A percentile compares a stretch with the other conserved stretches of the same genome.
phyloP scores from a whole-genome alignment of 495 filamentous ascomycete genomes.

The Neurospora sp. region DNA sequence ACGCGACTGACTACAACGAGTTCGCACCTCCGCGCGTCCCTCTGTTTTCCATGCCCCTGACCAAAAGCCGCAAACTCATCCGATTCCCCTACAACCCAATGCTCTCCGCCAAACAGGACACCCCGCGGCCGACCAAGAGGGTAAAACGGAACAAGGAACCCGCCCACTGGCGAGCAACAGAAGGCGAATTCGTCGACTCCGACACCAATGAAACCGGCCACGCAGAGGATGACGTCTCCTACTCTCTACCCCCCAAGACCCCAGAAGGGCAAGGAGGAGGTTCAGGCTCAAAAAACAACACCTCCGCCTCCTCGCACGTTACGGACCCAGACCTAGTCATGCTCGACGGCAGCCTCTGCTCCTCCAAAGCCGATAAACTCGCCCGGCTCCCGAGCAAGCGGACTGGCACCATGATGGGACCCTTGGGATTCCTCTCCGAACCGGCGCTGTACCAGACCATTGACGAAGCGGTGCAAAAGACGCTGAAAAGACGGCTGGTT shows the following conservation, averaged over 20 bases:
- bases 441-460: not conserved
- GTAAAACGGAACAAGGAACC: not conserved
- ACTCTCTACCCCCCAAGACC: too few relatives aligned
- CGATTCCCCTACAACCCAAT: not conserved
- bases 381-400: not conserved
- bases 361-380: not conserved
- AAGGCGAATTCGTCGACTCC: not conserved
- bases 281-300: not conserved
- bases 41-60: not conserved
- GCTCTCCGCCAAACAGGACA: not conserved
- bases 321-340: not conserved
- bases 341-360: not conserved
- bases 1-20: not conserved
- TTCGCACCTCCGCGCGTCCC: not conserved
- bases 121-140: not conserved
- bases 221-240: too few relatives aligned
- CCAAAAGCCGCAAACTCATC: not conserved
- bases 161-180: not conserved
- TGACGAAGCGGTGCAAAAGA: not conserved
- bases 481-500: not conserved
- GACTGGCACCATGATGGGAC: not conserved
- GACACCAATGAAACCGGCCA: too few relatives aligned
- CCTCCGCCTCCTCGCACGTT: not conserved
- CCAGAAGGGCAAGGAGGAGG: too few relatives aligned
- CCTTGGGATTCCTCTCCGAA: not conserved